These are phyloP conservation scores for Globisporangium paddicum DNA, from an alignment of 352 stramenopile species.

Conservation along the genomic window DNA sequence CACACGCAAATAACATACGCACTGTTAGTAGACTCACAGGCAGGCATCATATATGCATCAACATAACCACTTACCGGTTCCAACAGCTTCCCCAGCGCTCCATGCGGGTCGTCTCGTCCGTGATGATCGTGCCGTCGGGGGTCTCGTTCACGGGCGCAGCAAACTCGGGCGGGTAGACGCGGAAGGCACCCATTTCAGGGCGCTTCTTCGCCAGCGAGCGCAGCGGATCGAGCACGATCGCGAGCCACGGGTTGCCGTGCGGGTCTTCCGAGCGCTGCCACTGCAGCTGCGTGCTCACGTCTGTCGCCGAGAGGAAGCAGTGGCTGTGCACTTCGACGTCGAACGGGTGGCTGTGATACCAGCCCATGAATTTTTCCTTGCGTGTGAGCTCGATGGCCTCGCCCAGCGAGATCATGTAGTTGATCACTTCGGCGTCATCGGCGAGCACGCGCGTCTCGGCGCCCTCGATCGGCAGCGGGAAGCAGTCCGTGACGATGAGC, in stretches of 20 bases:
- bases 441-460: slow-evolving; percentile 95
- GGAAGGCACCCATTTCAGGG: slow-evolving; percentile 96
- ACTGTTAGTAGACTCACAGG: neutral
- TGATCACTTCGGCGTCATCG: slow-evolving; percentile 97
- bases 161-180: slow-evolving; percentile 97
- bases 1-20: neutral
- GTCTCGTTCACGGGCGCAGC: slow-evolving; percentile 91
- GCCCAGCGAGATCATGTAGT: slow-evolving; percentile 99
- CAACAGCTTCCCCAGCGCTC: slow-evolving; percentile 96
- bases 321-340: slow-evolving; percentile 95
- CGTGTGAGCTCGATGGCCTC: slow-evolving; percentile 93
- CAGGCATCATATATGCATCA: neutral
- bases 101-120: slow-evolving; percentile 89
- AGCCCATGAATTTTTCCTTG: slow-evolving; percentile 98
- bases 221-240: slow-evolving; percentile 97
- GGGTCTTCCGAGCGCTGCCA: slow-evolving; percentile 98
- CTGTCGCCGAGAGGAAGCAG: slow-evolving; percentile 97
- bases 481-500: slow-evolving; percentile 97
- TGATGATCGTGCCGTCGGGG: slow-evolving; percentile 93
- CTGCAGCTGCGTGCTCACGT: slow-evolving; percentile 97
- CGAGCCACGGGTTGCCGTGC: slow-evolving; percentile 95
- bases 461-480: slow-evolving; percentile 97
- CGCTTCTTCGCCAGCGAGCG: slow-evolving; percentile 91
- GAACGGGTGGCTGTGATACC: slow-evolving; percentile 99
- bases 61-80: slow-evolving; percentile 59